Percentiles rank a stretch among this genome's conserved stretches.
These are phyloP conservation scores for Phytophthora citricola DNA, from an alignment of 352 stramenopile genomes.

Conservation along the genomic window DNA sequence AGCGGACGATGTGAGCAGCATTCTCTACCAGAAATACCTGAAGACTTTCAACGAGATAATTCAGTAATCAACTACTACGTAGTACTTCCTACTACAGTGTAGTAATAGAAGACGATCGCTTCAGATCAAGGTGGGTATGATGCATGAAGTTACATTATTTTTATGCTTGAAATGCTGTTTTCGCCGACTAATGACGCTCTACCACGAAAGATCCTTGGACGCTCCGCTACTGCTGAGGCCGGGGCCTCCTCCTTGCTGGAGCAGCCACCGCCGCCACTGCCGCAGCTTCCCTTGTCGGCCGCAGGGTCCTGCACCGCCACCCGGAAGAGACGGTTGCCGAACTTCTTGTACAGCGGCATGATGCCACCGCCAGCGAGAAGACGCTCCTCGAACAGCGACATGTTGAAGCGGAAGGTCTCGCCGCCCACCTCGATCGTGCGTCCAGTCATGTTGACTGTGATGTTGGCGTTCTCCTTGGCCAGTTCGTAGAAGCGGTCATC, in stretches of 20 bases:
- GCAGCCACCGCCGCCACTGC: constrained; percentile 34
- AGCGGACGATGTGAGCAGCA: constrained; percentile 3
- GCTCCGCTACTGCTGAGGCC: constrained; percentile 41
- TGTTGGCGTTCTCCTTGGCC: constrained; percentile 73
- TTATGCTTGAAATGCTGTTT: background rate
- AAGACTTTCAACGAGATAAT: background rate
- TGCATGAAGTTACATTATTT: constrained; percentile 14
- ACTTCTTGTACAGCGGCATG: constrained; percentile 90
- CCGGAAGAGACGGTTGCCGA: constrained; percentile 85
- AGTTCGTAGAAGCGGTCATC: constrained; percentile 87
- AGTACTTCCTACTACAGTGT: too few relatives aligned
- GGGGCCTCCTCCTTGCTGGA: constrained; percentile 49
- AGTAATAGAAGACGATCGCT: too few relatives aligned
- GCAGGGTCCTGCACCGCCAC: constrained; percentile 78
- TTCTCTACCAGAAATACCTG: constrained; percentile 6
- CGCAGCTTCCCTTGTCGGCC: constrained; percentile 43
- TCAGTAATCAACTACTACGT: too few relatives aligned
- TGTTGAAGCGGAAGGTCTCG: constrained; percentile 85
- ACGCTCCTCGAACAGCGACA: constrained; percentile 88
- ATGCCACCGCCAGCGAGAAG: constrained; percentile 83
- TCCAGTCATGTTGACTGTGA: constrained; percentile 85
- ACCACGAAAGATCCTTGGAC: constrained; percentile 72
- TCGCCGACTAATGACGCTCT: constrained; percentile 23
- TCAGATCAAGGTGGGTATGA: background rate
- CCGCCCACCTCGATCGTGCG: constrained; percentile 82